Percentiles rank a stretch among this genome's conserved stretches.
These are phyloP conservation scores for Digitaria exilis DNA, from an alignment of 202 grass and related monocot species.

Conservation along the genomic window DNA sequence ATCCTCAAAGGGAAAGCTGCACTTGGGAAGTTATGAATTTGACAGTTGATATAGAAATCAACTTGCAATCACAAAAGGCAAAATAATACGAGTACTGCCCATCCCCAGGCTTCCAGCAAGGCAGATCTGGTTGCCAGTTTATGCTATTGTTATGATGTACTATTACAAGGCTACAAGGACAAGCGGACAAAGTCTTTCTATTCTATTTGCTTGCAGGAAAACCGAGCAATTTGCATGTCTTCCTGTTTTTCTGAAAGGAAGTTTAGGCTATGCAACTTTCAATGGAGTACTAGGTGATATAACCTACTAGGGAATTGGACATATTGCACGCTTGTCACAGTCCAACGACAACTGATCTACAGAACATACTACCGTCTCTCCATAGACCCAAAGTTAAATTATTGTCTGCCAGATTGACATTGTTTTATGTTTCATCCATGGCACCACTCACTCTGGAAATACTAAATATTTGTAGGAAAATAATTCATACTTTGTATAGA, in stretches of 20 bases:
- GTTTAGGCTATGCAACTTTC: not conserved
- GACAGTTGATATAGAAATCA: not conserved
- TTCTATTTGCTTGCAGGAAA: constrained; percentile 1
- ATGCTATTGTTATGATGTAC: not conserved
- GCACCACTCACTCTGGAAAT: not conserved
- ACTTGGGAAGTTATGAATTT: constrained; percentile 5
- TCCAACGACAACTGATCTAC: not conserved
- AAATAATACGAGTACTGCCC: not conserved
- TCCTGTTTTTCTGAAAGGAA: not conserved
- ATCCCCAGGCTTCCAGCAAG: not conserved
- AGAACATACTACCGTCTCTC: not conserved
- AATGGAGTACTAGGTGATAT: not conserved
- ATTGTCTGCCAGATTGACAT: not conserved
- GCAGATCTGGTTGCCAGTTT: not conserved
- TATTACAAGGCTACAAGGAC: not conserved
- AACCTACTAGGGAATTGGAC: not conserved
- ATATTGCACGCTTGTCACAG: not conserved
- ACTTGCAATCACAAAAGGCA: not conserved
- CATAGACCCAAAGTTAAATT: not conserved
- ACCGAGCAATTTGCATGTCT: not conserved
- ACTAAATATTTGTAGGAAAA: not conserved
- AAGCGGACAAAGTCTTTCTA: not conserved
- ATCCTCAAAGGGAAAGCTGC: not conserved
- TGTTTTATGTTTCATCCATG: not conserved
- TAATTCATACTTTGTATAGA: not conserved